Evolutionary conservation across 805 yeast species (phyloP).

Genomic region (Yamadazyma philogaea): DNA sequence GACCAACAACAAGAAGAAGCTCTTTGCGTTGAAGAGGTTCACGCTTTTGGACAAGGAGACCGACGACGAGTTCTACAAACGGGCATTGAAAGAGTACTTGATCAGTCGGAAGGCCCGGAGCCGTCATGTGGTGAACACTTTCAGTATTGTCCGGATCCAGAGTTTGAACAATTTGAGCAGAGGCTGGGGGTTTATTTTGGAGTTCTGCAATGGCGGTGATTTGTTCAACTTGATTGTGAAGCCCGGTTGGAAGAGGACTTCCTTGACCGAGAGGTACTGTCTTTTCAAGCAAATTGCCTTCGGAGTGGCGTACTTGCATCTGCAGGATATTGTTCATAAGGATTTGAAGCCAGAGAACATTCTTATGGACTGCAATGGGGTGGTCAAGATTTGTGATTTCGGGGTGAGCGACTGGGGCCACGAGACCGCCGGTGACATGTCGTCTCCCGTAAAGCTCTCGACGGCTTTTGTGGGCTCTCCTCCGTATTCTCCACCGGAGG

Average conservation of each 20-base stretch:
- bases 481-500: constrained; percentile 80
- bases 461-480: constrained; percentile 70
- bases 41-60: constrained; percentile 58
- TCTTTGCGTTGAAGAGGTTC: constrained; percentile 66
- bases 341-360: constrained; percentile 78
- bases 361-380: constrained; percentile 54
- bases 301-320: constrained; percentile 63
- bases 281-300: constrained; percentile 64
- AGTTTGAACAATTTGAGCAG: constrained; percentile 51
- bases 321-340: constrained; percentile 63
- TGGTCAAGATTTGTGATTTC: constrained; percentile 69
- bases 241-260: constrained; percentile 57
- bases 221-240: constrained; percentile 52
- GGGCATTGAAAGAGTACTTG: constrained; percentile 63
- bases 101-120: constrained; percentile 56
- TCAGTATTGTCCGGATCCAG: constrained; percentile 55
- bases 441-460: constrained; percentile 37
- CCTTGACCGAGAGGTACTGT: constrained; percentile 55
- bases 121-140: constrained; percentile 58
- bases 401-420: constrained; percentile 72
- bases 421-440: constrained; percentile 47
- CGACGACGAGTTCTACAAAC: constrained; percentile 58
- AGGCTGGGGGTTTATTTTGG: constrained; percentile 77
- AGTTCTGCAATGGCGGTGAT: constrained; percentile 61
- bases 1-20: constrained; percentile 37